A percentile compares a stretch with the other conserved stretches of the same genome.
phyloP scores from a whole-genome alignment of 2,329 filamentous ascomycete species.

The Neodidymelliopsis sp. region DNA sequence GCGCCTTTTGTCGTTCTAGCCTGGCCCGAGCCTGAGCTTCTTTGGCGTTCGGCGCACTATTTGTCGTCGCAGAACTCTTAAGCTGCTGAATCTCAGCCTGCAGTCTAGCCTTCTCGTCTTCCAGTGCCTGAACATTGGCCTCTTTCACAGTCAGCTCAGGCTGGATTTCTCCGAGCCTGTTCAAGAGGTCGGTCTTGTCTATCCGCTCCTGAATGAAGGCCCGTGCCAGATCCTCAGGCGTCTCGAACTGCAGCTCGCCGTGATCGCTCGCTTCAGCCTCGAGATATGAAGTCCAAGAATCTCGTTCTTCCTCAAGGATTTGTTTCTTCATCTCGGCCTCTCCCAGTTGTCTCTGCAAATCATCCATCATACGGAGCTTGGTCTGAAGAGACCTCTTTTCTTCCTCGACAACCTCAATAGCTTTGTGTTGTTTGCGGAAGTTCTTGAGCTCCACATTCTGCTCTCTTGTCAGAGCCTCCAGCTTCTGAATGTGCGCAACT shows the following conservation, averaged over 20 bases:
- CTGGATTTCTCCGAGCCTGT: conserved; percentile 79
- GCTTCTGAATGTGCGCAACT: conserved; percentile 83
- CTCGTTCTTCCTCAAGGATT: conserved; percentile 84
- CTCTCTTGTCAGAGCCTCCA: conserved; percentile 83
- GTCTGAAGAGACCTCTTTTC: conserved; percentile 86
- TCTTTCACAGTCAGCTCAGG: conserved; percentile 81
- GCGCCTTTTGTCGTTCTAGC: conserved; percentile 82
- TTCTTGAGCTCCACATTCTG: conserved; percentile 82
- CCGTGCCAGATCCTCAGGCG: conserved; percentile 84
- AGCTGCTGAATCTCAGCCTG: conserved; percentile 74
- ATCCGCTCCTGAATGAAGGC: conserved; percentile 84
- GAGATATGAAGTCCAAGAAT: conserved; percentile 86
- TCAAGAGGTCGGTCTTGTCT: conserved; percentile 79
- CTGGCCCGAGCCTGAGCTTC: conserved; percentile 75
- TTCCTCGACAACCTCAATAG: conserved; percentile 93
- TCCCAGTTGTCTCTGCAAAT: conserved; percentile 76
- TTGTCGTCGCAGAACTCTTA: conserved; percentile 55
- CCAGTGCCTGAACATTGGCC: conserved; percentile 73
- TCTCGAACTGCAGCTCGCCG: conserved; percentile 77
- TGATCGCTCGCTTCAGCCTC: conserved; percentile 69
- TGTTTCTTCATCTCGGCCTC: conserved; percentile 85
- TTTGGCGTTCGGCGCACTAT: conserved; percentile 51
- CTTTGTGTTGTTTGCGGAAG: conserved; percentile 80
- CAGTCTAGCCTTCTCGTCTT: conserved; percentile 72
- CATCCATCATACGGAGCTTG: conserved; percentile 76